Base-by-base conservation (phyloP, 805 yeast species). In the Candida koratica region DNA sequence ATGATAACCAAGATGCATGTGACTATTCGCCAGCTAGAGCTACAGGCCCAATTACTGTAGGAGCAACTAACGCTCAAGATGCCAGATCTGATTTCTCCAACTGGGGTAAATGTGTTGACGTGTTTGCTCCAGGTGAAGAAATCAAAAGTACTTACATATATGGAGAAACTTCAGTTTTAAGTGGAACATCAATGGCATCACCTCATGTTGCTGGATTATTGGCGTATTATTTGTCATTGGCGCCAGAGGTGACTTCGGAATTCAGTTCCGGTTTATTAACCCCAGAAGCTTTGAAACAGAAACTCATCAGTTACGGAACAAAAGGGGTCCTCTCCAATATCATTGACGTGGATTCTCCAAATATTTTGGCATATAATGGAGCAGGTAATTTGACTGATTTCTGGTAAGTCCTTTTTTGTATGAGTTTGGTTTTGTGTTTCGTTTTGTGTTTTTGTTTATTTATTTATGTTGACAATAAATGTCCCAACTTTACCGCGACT, bases 161-260 rank as follows among this genome's bases (percentile, higher is more conserved):
- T 34, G 69, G 76, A 25, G 77, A 76, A 44, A 67, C 76, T 22
- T 71, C 73, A 43, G 61, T 71, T 16, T 62, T 75, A 62, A 72
- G 79, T 22, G 81, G 81, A 46, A 75, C 81, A 14, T 76, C 81
- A 25, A 76, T 76, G 81, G 81, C 81, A 16, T 67, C 81, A 11
- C 81, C 81, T 25, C 80, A 75, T 50, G 58, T 75, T 44, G 68
- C 74, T 25, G 81, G 81, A 14, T 64, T 75, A 49, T 60, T 75
- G 55, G 56, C 79, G 5, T 75, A 75, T 64, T 76, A 64, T 57
- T 60, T 75, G 43, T 74, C 79, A 12, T 69, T 75, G 53, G 72
- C 71, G 51, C 81, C 81, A 16, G 70, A 67, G 32, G 48, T 66
- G 42, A 64, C 56, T 40, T 74, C 80, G 16, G 78, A 69, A 54